Percentiles rank a stretch among this genome's conserved stretches.
phyloP scores from a whole-genome alignment of 306 rosid genomes.

The Albizia julibrissin region DNA sequence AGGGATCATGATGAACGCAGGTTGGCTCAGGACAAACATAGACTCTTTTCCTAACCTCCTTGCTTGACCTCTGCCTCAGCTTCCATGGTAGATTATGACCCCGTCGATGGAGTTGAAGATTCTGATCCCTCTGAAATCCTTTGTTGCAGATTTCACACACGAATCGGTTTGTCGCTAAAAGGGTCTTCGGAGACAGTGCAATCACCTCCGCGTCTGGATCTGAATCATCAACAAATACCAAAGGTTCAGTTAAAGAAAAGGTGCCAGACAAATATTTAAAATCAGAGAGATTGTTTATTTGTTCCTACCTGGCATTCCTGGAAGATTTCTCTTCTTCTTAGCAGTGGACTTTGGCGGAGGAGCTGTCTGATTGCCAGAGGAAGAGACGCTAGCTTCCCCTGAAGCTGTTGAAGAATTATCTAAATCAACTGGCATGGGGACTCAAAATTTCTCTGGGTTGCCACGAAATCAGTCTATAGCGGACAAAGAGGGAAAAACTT shows the following conservation, averaged over 20 bases:
- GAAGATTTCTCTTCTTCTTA: constrained; percentile 83
- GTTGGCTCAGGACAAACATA: constrained; percentile 85
- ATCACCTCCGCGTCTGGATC: constrained; percentile 98
- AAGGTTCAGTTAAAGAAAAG: not conserved
- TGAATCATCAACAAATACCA: constrained; percentile 24
- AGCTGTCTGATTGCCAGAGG: constrained; percentile 61
- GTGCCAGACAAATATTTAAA: not conserved
- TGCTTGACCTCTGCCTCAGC: constrained; percentile 75
- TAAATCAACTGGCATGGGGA: constrained; percentile 66
- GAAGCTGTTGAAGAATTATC: constrained; percentile 81
- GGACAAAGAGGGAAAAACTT: constrained; percentile 38
- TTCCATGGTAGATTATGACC: constrained; percentile 98
- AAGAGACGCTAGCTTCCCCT: constrained; percentile 82
- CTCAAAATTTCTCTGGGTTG: constrained; percentile 13
- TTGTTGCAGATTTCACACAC: constrained; percentile 92
- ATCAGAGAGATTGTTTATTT: not conserved
- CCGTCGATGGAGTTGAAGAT: constrained; percentile 88
- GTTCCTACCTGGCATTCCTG: constrained; percentile 92
- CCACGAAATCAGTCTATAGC: constrained; percentile 20
- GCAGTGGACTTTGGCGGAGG: constrained; percentile 56
- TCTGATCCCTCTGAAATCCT: constrained; percentile 97
- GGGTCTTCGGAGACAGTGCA: constrained; percentile 84
- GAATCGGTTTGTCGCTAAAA: constrained; percentile 83
- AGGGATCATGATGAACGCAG: constrained; percentile 91
- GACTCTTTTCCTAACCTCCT: constrained; percentile 82